Evolutionary conservation across 2,329 filamentous ascomycete genomes (phyloP).

Genomic region (Diaporthe citri): DNA sequence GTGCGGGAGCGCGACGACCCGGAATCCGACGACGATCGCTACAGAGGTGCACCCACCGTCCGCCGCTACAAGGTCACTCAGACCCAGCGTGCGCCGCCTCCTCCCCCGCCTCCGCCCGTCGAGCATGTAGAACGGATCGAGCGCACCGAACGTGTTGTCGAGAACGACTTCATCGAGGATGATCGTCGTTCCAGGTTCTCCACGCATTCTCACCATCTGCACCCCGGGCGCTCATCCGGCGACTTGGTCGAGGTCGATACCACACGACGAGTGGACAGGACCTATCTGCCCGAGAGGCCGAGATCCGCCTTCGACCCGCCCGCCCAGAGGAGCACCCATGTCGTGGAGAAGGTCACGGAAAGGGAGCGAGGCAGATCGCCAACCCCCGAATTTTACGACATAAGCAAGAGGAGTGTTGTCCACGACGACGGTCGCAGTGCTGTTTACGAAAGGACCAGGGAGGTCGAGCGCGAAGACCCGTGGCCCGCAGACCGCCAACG

Average conservation of each 20-base stretch:
- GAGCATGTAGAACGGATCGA: slow-evolving; percentile 56
- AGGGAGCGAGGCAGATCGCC: slow-evolving; percentile 45
- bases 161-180: slow-evolving; percentile 54
- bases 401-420: slow-evolving; percentile 36
- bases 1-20: slow-evolving; percentile 49
- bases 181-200: slow-evolving; percentile 60
- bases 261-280: slow-evolving; percentile 52
- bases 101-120: slow-evolving; percentile 26
- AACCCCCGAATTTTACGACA: slow-evolving; percentile 37
- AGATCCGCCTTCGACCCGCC: slow-evolving; percentile 63
- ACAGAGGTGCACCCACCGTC: slow-evolving; percentile 59
- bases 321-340: slow-evolving; percentile 44
- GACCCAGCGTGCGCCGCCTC: slow-evolving; percentile 38
- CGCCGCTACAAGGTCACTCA: slow-evolving; percentile 65
- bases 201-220: slow-evolving; percentile 43
- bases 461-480: slow-evolving; percentile 40
- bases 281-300: slow-evolving; percentile 61
- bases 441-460: slow-evolving; percentile 44
- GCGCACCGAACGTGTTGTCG: slow-evolving; percentile 51
- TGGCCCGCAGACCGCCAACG: slow-evolving; percentile 36
- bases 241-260: slow-evolving; percentile 57
- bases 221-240: slow-evolving; percentile 52
- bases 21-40: slow-evolving; percentile 59
- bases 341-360: slow-evolving; percentile 49
- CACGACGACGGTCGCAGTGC: slow-evolving; percentile 45